Conservation (phyloP, 257 asterid genomes). For the Ehretia macrophylla region DNA sequence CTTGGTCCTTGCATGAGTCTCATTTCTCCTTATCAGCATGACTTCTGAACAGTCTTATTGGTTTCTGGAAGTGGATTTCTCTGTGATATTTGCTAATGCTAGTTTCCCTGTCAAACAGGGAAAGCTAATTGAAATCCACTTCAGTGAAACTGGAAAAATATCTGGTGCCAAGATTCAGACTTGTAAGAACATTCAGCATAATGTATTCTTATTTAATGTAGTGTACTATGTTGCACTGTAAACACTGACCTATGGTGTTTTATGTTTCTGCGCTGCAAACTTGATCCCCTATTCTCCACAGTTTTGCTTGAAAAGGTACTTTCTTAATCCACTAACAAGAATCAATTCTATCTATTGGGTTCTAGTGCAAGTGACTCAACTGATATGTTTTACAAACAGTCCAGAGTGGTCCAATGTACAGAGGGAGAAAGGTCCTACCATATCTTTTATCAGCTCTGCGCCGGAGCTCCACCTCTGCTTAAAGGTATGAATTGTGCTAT, state of each 20-base stretch:
- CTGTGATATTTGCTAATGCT: constrained; percentile 14
- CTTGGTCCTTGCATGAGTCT: constrained; percentile 6
- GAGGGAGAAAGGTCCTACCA: constrained; percentile 99
- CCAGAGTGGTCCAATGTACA: constrained; percentile 93
- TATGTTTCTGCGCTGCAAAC: constrained; percentile 28
- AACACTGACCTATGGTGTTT: constrained; percentile 26
- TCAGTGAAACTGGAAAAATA: constrained; percentile 96
- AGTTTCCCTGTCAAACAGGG: constrained; percentile 48
- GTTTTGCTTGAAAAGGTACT: constrained; percentile 98
- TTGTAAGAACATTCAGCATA: constrained; percentile 62
- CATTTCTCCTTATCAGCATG: not conserved
- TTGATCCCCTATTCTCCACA: constrained; percentile 27
- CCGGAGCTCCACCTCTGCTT: constrained; percentile 88
- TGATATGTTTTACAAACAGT: constrained; percentile 50
- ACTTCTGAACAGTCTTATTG: constrained; percentile 4
- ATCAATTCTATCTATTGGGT: constrained; percentile 16
- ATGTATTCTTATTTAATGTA: constrained; percentile 12
- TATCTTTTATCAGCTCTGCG: constrained; percentile 94
- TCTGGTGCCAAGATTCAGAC: constrained; percentile 97
- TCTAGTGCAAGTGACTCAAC: constrained; percentile 20
- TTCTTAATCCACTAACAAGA: constrained; percentile 12
- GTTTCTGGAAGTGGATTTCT: constrained; percentile 13
- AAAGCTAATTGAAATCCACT: constrained; percentile 95
- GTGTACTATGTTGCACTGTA: constrained; percentile 9
- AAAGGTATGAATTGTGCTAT: constrained; percentile 46